Evolutionary conservation across 1,284 basidiomycete species (phyloP).

Genomic region (Cryptococcus neoformans): DNA sequence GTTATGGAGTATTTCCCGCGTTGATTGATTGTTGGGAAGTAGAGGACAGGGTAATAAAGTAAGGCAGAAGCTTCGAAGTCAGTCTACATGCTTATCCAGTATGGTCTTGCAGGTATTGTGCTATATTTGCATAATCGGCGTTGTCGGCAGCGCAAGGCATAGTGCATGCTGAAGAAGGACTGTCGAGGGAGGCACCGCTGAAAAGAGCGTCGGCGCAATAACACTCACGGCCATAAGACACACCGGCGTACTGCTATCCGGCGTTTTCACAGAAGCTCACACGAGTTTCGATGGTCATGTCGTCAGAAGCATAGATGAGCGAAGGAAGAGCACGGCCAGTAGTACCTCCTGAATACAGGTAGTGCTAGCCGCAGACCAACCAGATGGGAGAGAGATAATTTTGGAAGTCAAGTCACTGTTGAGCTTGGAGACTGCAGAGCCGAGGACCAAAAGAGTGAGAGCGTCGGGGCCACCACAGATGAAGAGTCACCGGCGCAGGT

Average conservation of each 20-base stretch:
- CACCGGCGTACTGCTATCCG: slow-evolving; percentile 23
- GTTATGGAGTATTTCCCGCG: too few relatives aligned
- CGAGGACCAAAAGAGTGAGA: slow-evolving; percentile 15
- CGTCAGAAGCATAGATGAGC: slow-evolving; percentile 11
- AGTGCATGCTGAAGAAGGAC: slow-evolving; percentile 5
- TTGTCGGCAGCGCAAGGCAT: slow-evolving; percentile 13
- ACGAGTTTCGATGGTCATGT: slow-evolving; percentile 29
- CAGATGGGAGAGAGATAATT: slow-evolving; percentile 15
- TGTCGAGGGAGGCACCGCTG: slow-evolving; percentile 15
- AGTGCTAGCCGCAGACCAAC: slow-evolving; percentile 19
- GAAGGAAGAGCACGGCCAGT: slow-evolving; percentile 24
- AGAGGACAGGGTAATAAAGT: too few relatives aligned
- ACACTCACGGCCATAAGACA: slow-evolving; percentile 20
- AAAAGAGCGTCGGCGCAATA: slow-evolving; percentile 18
- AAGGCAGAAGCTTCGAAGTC: too few relatives aligned
- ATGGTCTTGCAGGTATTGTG: too few relatives aligned
- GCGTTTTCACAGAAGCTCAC: slow-evolving; percentile 17
- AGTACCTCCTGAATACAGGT: slow-evolving; percentile 18
- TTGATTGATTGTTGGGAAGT: too few relatives aligned
- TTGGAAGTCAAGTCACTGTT: slow-evolving; percentile 9
- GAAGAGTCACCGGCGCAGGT: slow-evolving; percentile 24
- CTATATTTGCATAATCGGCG: neutral
- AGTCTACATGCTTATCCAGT: too few relatives aligned
- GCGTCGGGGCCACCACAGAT: slow-evolving; percentile 29
- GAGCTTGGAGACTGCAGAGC: slow-evolving; percentile 9